phyloP scores from a whole-genome alignment of 2,329 filamentous ascomycete species.

The Pyricularia sp. region DNA sequence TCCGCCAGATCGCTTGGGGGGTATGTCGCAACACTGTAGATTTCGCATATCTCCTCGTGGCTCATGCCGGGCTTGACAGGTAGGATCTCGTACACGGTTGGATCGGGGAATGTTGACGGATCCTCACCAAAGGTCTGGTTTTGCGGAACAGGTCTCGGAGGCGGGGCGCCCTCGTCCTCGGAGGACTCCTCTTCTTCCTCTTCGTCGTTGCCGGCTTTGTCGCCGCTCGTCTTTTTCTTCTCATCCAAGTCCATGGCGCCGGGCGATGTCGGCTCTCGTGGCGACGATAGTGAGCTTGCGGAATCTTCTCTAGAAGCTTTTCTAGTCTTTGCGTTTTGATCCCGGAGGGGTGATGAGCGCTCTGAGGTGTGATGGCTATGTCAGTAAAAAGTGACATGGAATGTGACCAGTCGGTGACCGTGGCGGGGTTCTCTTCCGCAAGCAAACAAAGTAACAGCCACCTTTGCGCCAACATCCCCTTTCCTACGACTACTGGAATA shows the following conservation, averaged over 20 bases:
- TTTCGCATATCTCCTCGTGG: conserved; percentile 75
- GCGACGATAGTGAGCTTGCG: conserved; percentile 1
- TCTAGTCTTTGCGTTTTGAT: not conserved
- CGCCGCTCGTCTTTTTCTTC: conserved; percentile 10
- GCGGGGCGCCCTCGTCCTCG: conserved; percentile 50
- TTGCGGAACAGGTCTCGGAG: conserved; percentile 58
- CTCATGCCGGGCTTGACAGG: conserved; percentile 65
- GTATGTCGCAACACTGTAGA: conserved; percentile 80
- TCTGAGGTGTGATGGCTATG: not conserved
- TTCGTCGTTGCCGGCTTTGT: conserved; percentile 24
- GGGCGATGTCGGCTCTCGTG: not conserved
- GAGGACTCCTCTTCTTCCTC: conserved; percentile 39
- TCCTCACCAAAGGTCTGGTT: conserved; percentile 88
- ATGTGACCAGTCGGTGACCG: not conserved
- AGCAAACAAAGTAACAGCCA: not conserved
- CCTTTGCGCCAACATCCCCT: not conserved
- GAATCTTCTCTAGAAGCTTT: conserved; percentile 6
- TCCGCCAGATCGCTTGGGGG: conserved; percentile 73
- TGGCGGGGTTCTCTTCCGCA: not conserved
- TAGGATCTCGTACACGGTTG: conserved; percentile 89
- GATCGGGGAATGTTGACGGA: conserved; percentile 82
- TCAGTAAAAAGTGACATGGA: not conserved
- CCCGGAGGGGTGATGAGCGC: conserved; percentile 4
- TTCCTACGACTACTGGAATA: not conserved
- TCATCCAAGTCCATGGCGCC: conserved; percentile 35